Evolutionary conservation across 1,139 yeast genomes (phyloP), one percentile per base, ranked within the genome.

Genomic region (Zygosaccharomyces sapae): DNA sequence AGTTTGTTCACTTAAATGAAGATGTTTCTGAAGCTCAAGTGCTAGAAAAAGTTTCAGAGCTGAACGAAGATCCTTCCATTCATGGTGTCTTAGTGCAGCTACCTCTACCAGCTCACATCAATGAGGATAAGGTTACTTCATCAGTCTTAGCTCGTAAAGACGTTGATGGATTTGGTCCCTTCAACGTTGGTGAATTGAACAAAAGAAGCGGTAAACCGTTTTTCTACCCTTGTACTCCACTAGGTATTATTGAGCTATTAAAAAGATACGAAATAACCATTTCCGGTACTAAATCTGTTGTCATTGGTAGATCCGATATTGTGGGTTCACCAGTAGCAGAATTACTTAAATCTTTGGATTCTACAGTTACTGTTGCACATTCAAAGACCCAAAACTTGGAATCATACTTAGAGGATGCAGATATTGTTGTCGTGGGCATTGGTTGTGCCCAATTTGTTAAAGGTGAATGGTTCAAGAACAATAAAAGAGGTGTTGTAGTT

Each of bases 171-270:
- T 92, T 92, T 63, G 95, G 94, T 44, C 85, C 95, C 41, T 77
- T 69, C 66, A 94, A 92, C 68, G 85, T 87, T 45, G 97, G 97
- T 47, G 97, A 92, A 70, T 77, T 92, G 57, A 82, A 90, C 61
- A 90, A 89, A 71, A 84, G 85, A 58, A 86, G 87, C 48, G 98
- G 98, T 44, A 67, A 76, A 33, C 98, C 98, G 19, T 68, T 71
- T 51, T 92, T 87, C 69, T 74, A 86, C 58, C 98, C 99, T 31
- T 92, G 98, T 70, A 92, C 99, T 38, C 98, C 99, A 48, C 82
- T 87, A 72, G 99, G 98, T 38, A 82, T 90, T 63, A 81, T 92
- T 73, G 84, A 80, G 59, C 75, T 92, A 58, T 75, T 92, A 59
- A 71, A 80, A 52, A 74, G 78, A 55, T 72, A 86, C 43, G 75